phyloP scores from a whole-genome alignment of 768 basidiomycete genomes.

The Goffeauzyma gilvescens region DNA sequence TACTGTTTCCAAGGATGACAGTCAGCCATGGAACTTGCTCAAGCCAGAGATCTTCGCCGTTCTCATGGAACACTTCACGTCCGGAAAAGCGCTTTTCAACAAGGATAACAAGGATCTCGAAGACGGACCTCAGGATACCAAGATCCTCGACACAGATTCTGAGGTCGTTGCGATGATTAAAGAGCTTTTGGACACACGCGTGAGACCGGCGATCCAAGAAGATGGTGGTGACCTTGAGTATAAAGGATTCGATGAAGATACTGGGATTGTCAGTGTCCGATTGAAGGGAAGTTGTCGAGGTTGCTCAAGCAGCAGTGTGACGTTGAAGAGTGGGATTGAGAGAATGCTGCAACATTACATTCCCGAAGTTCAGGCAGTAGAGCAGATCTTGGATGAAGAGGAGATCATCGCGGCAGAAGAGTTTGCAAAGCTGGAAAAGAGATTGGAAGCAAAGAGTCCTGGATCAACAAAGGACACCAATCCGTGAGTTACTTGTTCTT shows the following conservation, averaged over 20 bases:
- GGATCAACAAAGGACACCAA: no score
- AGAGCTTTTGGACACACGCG: slow-evolving; percentile 81
- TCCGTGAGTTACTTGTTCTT: no score
- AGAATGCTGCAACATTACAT: slow-evolving; percentile 99
- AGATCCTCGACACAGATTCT: slow-evolving; percentile 78
- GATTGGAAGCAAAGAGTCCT: slow-evolving; percentile 39
- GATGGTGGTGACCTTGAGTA: slow-evolving; percentile 98
- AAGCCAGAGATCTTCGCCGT: slow-evolving; percentile 94
- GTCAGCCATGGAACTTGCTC: slow-evolving; percentile 55
- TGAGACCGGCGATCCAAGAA: slow-evolving; percentile 93
- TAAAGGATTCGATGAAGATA: slow-evolving; percentile 63
- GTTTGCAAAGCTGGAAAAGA: slow-evolving; percentile 69
- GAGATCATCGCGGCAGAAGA: slow-evolving; percentile 71
- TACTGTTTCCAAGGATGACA: slow-evolving; percentile 59
- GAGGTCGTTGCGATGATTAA: slow-evolving; percentile 99
- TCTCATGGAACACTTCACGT: slow-evolving; percentile 93
- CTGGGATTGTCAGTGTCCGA: slow-evolving; percentile 63
- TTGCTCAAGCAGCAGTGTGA: slow-evolving; percentile 81
- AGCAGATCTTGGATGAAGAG: slow-evolving; percentile 71
- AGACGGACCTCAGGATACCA: slow-evolving; percentile 71
- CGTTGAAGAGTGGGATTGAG: slow-evolving; percentile 90
- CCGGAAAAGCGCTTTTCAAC: slow-evolving; percentile 69
- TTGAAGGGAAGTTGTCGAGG: slow-evolving; percentile 95
- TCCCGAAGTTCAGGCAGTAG: slow-evolving; percentile 38
- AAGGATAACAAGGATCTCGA: slow-evolving; percentile 49